Evolutionary conservation across 2,329 filamentous ascomycete species (phyloP), one percentile per base, ranked within the genome.

Genomic region (Hortaea werneckii): DNA sequence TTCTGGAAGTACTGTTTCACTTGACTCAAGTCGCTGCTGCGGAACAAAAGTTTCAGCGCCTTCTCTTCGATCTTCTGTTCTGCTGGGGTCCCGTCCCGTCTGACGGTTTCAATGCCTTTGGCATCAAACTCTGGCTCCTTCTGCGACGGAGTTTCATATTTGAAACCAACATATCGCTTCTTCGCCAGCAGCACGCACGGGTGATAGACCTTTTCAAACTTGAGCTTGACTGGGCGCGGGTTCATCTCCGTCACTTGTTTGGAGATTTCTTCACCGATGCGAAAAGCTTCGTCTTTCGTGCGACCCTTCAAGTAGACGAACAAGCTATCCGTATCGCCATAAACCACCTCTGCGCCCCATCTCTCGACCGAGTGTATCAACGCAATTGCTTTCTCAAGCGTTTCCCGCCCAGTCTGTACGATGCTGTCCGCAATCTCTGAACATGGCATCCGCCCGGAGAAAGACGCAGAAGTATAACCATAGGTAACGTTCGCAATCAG

Each of bases 401-500:
- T 98, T 66, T 98, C 92, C 9, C 92, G 80, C 0, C 85, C 92
- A 0, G 90, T 94, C 64, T 98, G 90, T 0, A 98, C 92, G 58
- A 98, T 98, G 65, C 87, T 95, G 68, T 98, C 92, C 6, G 92
- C 92, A 52, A 98, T 95, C 65, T 98, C 92, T 1, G 88, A 87
- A 64, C 92, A 98, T 0, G 92, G 92, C 92, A 98, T 96, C 26
- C 92, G 80, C 0, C 92, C 92, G 0, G 90, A 96, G 65, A 95
- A 98, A 0, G 87, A 94, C 0, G 92, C 92, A 2, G 92, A 96
- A 0, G 92, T 92, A 66, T 98, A 98, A 8, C 92, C 92, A 59
- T 98, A 98, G 0, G 92, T 98, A 54, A 98, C 92, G 57, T 98
- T 98, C n/a, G 92, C 92, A 35, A 98, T 86, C 5, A 98, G 74